Conservation (phyloP, 1,284 basidiomycete genomes). For the Taiwanofungus camphoratus region DNA sequence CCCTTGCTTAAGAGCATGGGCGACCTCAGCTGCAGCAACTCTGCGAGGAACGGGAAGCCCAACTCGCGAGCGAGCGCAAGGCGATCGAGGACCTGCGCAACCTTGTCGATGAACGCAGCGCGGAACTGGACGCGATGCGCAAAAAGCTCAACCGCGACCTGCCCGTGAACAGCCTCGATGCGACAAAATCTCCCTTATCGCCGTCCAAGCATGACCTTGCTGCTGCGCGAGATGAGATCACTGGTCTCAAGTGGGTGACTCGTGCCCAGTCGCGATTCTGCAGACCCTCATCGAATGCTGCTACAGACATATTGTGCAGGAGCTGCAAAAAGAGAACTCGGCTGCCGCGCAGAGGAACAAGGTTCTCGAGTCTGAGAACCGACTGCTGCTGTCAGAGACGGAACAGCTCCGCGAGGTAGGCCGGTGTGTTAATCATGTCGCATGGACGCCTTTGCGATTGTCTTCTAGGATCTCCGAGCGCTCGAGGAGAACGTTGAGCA, state of each 20-base stretch:
- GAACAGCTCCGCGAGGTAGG: constrained; percentile 72
- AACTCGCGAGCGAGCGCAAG: constrained; percentile 33
- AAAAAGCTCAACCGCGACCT: constrained; percentile 56
- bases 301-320: constrained; percentile 78
- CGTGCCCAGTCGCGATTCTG: too few species aligned
- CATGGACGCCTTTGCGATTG: neutral
- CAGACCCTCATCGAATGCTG: constrained; percentile 3
- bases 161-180: constrained; percentile 33
- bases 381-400: constrained; percentile 64
- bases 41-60: constrained; percentile 28
- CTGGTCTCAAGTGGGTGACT: constrained; percentile 62
- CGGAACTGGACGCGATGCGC: constrained; percentile 50
- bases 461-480: constrained; percentile 54
- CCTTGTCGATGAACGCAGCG: constrained; percentile 39
- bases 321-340: constrained; percentile 78
- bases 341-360: constrained; percentile 61
- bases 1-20: too few species aligned
- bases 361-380: constrained; percentile 72
- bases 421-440: neutral
- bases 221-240: constrained; percentile 56
- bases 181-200: constrained; percentile 31
- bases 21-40: constrained; percentile 27
- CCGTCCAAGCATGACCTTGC: constrained; percentile 49
- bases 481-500: constrained; percentile 76
- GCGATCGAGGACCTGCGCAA: constrained; percentile 34